A percentile compares a stretch with the other conserved stretches of the same genome.
Evolutionary conservation across 169 alveolate genomes (phyloP).

Genomic region (Babesia bigemina): DNA sequence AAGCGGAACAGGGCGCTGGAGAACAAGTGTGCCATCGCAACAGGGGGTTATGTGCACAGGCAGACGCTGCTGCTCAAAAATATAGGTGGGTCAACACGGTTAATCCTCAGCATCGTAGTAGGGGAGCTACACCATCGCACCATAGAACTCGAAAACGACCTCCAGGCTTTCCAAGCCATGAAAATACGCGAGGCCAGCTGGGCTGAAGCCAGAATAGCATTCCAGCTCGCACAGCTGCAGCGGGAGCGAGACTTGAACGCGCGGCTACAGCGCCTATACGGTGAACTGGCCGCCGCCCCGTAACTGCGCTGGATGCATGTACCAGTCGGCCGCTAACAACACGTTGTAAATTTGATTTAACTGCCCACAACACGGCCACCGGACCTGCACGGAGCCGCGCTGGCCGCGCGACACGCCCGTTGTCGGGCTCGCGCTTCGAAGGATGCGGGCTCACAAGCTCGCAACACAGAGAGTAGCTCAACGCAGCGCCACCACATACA

Average conservation of each 20-base stretch:
- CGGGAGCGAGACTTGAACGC: slow-evolving; percentile 44
- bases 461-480: no score
- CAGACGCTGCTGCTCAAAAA: slow-evolving; percentile 32
- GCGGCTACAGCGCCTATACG: slow-evolving; percentile 41
- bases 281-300: slow-evolving; percentile 9
- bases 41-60: slow-evolving; percentile 55
- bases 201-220: slow-evolving; percentile 42
- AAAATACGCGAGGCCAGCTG: slow-evolving; percentile 18
- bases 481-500: no score
- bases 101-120: not conserved
- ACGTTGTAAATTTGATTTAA: no score
- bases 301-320: not conserved
- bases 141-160: slow-evolving; percentile 25
- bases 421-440: not conserved
- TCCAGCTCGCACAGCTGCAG: slow-evolving; percentile 35
- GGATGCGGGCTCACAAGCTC: no score
- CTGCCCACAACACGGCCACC: no score
- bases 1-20: slow-evolving; percentile 56
- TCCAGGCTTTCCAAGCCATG: slow-evolving; percentile 28
- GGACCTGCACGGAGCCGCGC: not conserved
- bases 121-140: slow-evolving; percentile 44
- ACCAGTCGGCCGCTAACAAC: no score
- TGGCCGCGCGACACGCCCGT: slow-evolving; percentile 1
- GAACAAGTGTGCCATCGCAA: slow-evolving; percentile 55
- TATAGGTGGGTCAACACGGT: slow-evolving; percentile 36